Percentiles rank a stretch among this genome's conserved stretches.
These are phyloP conservation scores for Wickerhamiella infanticola DNA, from an alignment of 1,139 yeast species.

Conservation along the genomic window DNA sequence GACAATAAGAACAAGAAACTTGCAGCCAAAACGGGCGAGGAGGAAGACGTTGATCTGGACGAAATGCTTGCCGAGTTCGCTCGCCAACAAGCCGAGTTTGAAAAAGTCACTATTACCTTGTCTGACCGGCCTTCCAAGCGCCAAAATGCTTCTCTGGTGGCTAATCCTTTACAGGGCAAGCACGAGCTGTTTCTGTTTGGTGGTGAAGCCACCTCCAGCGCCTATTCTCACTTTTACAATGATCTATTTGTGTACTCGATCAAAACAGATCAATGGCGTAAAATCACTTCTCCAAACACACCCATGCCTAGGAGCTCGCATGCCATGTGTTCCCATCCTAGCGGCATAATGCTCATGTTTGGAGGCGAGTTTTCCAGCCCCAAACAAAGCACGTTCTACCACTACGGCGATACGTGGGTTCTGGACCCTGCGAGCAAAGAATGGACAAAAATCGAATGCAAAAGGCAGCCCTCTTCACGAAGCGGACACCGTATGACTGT, in stretches of 20 bases:
- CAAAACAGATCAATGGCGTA: constrained; percentile 73
- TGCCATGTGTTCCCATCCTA: constrained; percentile 86
- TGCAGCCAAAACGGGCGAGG: constrained; percentile 61
- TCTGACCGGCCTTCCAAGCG: constrained; percentile 50
- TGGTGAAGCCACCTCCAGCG: constrained; percentile 46
- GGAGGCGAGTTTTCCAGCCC: constrained; percentile 98
- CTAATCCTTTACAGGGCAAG: constrained; percentile 55
- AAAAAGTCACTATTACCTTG: constrained; percentile 48
- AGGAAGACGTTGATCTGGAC: constrained; percentile 81
- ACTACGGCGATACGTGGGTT: constrained; percentile 92
- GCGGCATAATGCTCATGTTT: constrained; percentile 69
- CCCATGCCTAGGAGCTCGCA: constrained; percentile 93
- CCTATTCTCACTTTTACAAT: constrained; percentile 58
- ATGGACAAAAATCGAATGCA: constrained; percentile 75
- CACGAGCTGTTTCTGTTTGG: constrained; percentile 75
- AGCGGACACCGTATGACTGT: constrained; percentile 84
- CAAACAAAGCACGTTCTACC: constrained; percentile 88
- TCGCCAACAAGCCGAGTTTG: constrained; percentile 53
- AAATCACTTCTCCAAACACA: constrained; percentile 61
- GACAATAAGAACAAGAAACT: constrained; percentile 58
- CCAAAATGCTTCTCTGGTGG: constrained; percentile 57
- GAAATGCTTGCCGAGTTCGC: constrained; percentile 67
- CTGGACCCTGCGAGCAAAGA: constrained; percentile 71
- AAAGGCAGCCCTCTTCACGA: constrained; percentile 58
- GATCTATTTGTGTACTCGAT: constrained; percentile 61